Percentiles rank a stretch among this genome's conserved stretches.
phyloP scores from a whole-genome alignment of 768 basidiomycete genomes.

The Suillus occidentalis region DNA sequence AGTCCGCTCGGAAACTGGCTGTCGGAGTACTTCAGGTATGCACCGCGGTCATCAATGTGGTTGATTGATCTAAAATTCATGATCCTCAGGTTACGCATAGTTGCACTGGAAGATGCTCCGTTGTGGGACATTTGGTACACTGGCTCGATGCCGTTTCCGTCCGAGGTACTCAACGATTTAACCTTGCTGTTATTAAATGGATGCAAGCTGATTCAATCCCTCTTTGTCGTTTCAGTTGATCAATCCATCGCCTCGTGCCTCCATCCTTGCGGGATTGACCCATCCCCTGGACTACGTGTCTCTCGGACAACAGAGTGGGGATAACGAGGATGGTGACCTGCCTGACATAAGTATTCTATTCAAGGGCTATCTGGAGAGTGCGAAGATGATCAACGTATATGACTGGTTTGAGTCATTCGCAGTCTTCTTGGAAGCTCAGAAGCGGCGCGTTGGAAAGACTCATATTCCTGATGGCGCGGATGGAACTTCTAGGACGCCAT shows the following conservation, averaged over 20 bases:
- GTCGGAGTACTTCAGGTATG: constrained; percentile 49
- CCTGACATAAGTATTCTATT: constrained; percentile 81
- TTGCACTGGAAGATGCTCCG: constrained; percentile 47
- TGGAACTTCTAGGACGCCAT: constrained; percentile 19
- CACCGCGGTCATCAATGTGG: background rate
- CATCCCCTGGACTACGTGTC: constrained; percentile 51
- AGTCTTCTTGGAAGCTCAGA: constrained; percentile 61
- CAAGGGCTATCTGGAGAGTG: constrained; percentile 73
- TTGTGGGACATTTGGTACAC: constrained; percentile 80
- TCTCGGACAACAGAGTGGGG: constrained; percentile 6
- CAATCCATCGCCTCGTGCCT: constrained; percentile 68
- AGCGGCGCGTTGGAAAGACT: constrained; percentile 17
- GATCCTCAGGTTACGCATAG: constrained; percentile 38
- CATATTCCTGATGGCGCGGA: background rate
- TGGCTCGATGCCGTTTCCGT: constrained; percentile 60
- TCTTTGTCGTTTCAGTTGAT: constrained; percentile 45
- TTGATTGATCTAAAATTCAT: background rate
- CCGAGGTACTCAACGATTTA: constrained; percentile 48
- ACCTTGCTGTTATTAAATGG: background rate
- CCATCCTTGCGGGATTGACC: constrained; percentile 59
- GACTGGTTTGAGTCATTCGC: constrained; percentile 87
- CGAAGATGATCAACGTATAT: constrained; percentile 81
- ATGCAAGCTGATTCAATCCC: constrained; percentile 3
- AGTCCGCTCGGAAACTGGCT: constrained; percentile 50
- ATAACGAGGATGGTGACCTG: constrained; percentile 35